These are phyloP conservation scores for Phytopythium litorale DNA, from an alignment of 352 stramenopile genomes.

Conservation along the genomic window DNA sequence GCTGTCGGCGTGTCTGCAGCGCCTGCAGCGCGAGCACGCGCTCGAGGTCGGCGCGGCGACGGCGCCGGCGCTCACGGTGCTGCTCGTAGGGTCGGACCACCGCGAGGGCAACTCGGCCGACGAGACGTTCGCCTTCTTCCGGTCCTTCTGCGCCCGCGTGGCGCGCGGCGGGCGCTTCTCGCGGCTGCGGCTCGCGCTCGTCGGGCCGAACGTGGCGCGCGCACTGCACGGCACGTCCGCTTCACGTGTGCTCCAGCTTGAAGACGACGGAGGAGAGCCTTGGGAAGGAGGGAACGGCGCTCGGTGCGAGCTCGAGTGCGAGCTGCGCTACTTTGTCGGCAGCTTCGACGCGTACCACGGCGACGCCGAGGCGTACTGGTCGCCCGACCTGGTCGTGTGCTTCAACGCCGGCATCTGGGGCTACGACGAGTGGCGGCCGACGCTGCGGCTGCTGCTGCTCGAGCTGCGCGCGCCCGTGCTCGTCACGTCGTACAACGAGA, in stretches of 20 bases:
- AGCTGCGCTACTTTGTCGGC: constrained; percentile 67
- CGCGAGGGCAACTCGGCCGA: constrained; percentile 58
- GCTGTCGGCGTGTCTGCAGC: constrained; percentile 25
- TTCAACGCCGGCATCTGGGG: constrained; percentile 88
- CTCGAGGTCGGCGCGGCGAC: background rate
- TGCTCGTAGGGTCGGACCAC: constrained; percentile 73
- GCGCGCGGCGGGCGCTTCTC: constrained; percentile 26
- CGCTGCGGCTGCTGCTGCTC: constrained; percentile 57
- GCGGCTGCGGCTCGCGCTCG: constrained; percentile 54
- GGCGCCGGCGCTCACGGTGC: constrained; percentile 37
- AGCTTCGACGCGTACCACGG: constrained; percentile 57
- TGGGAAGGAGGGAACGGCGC: background rate
- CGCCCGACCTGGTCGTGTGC: constrained; percentile 62
- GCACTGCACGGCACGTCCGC: constrained; percentile 37
- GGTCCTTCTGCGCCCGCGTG: constrained; percentile 35
- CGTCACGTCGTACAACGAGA: constrained; percentile 83
- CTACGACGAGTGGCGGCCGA: constrained; percentile 84
- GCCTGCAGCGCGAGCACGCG: constrained; percentile 16
- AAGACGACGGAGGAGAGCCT: background rate
- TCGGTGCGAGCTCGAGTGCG: constrained; percentile 23
- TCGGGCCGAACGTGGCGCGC: constrained; percentile 69
- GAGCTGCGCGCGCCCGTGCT: constrained; percentile 55
- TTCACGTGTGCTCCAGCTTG: constrained; percentile 16
- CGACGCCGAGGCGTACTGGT: constrained; percentile 37
- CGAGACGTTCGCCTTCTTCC: constrained; percentile 63